Conservation (phyloP, 352 stramenopile species). For the Phytophthora boehmeriae region DNA sequence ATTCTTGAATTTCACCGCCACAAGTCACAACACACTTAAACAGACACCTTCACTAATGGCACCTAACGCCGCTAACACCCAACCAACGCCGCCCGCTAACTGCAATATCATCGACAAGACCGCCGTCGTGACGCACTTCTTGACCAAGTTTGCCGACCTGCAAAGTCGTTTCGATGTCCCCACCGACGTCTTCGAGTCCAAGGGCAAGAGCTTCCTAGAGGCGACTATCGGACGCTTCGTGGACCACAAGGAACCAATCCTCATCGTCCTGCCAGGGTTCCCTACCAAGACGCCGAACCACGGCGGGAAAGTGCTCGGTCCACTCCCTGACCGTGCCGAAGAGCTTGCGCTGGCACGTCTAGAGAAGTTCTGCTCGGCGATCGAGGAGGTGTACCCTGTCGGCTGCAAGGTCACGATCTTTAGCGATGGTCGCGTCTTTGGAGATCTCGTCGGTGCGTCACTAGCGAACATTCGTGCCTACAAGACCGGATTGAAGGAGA, state of each 20-base stretch:
- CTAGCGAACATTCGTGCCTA: slow-evolving; percentile 15
- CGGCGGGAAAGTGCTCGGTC: slow-evolving; percentile 20
- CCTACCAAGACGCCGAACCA: slow-evolving; percentile 26
- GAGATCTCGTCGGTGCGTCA: slow-evolving; percentile 19
- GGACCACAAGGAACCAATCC: slow-evolving; percentile 20
- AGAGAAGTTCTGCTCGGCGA: slow-evolving; percentile 22
- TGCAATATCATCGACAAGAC: background rate
- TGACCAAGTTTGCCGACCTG: slow-evolving; percentile 18
- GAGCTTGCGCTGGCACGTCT: slow-evolving; percentile 19
- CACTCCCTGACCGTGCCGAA: slow-evolving; percentile 19
- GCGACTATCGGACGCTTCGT: slow-evolving; percentile 21
- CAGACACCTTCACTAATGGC: background rate
- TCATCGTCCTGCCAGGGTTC: slow-evolving; percentile 21
- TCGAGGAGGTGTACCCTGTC: slow-evolving; percentile 17
- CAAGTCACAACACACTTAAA: background rate
- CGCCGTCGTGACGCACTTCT: slow-evolving; percentile 12
- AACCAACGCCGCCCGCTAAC: background rate
- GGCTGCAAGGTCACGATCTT: slow-evolving; percentile 27
- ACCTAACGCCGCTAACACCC: background rate
- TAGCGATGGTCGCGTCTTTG: slow-evolving; percentile 24
- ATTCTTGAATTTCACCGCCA: no score
- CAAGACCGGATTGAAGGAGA: slow-evolving; percentile 12
- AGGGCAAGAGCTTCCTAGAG: slow-evolving; percentile 22
- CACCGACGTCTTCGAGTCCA: slow-evolving; percentile 20
- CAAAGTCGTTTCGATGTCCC: slow-evolving; percentile 16